These are phyloP conservation scores for Nemania sp. DNA, from an alignment of 2,329 filamentous ascomycete species.

Conservation along the genomic window DNA sequence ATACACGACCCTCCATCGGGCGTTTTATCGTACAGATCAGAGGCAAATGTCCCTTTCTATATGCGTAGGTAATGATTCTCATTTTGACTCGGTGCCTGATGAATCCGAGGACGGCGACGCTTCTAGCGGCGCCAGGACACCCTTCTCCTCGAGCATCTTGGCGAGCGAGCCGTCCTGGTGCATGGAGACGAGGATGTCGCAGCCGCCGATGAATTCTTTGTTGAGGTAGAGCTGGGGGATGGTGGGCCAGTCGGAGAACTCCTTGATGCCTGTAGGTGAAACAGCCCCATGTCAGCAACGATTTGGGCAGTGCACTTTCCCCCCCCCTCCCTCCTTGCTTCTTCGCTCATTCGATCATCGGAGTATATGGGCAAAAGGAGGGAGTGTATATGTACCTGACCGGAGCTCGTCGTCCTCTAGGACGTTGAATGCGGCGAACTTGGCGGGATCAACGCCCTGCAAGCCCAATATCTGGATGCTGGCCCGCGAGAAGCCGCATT, in stretches of 20 bases:
- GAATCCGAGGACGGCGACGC: slow-evolving; percentile 4
- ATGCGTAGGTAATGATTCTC: slow-evolving; percentile 14
- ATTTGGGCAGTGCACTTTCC: neutral
- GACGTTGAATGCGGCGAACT: slow-evolving; percentile 99
- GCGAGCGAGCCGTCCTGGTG: slow-evolving; percentile 93
- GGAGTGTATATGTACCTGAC: slow-evolving; percentile 62
- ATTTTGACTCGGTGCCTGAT: slow-evolving; percentile 35
- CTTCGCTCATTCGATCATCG: too few relatives aligned
- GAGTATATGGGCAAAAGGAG: neutral
- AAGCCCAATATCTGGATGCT: slow-evolving; percentile 93
- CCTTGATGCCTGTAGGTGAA: slow-evolving; percentile 78
- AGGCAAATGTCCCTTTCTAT: slow-evolving; percentile 4
- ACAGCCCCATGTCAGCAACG: slow-evolving; percentile 1
- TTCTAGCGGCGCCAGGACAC: slow-evolving; percentile 73
- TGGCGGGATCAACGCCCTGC: slow-evolving; percentile 91
- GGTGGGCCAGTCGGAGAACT: slow-evolving; percentile 98
- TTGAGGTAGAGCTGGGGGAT: slow-evolving; percentile 96
- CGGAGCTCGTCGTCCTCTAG: slow-evolving; percentile 88
- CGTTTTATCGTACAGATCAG: slow-evolving; percentile 21
- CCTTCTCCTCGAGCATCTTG: slow-evolving; percentile 89
- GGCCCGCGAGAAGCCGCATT: slow-evolving; percentile 95
- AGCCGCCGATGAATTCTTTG: slow-evolving; percentile 96
- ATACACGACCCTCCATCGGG: slow-evolving; percentile 30
- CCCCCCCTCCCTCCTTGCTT: neutral
- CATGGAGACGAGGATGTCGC: slow-evolving; percentile 96